These are phyloP conservation scores for Spiraea crenata DNA, from an alignment of 331 rosid species.

Conservation along the genomic window DNA sequence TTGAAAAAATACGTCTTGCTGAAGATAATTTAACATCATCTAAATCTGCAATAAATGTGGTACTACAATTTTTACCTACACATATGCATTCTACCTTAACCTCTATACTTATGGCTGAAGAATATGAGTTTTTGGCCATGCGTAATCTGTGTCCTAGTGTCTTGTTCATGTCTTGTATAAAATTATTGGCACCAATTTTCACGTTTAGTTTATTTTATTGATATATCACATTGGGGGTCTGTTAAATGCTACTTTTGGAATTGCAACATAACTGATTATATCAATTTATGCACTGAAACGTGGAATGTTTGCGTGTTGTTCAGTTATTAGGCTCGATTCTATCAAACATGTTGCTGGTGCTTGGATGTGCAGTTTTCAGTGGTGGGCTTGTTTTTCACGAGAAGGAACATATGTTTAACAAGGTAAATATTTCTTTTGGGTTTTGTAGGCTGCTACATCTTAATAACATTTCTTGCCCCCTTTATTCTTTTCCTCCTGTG, in stretches of 20 bases:
- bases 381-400: constrained; percentile 64
- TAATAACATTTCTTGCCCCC: background rate
- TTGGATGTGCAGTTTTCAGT: constrained; percentile 82
- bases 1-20: background rate
- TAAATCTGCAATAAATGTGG: background rate
- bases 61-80: no score
- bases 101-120: background rate
- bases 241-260: constrained; percentile 84
- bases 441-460: background rate
- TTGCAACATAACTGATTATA: constrained; percentile 87
- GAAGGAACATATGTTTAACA: constrained; percentile 75
- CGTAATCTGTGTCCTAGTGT: background rate
- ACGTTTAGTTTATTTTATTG: constrained; percentile 25
- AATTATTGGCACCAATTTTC: constrained; percentile 5
- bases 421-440: constrained; percentile 42
- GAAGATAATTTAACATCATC: background rate
- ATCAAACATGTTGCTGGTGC: constrained; percentile 89
- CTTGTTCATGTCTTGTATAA: background rate
- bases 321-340: constrained; percentile 80
- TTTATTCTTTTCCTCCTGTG: background rate
- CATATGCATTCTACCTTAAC: background rate
- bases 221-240: constrained; percentile 61
- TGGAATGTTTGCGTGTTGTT: constrained; percentile 72
- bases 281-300: constrained; percentile 76
- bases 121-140: background rate